Conservation (phyloP, 2,329 filamentous ascomycete genomes). For the Aureobasidium pullulans region DNA sequence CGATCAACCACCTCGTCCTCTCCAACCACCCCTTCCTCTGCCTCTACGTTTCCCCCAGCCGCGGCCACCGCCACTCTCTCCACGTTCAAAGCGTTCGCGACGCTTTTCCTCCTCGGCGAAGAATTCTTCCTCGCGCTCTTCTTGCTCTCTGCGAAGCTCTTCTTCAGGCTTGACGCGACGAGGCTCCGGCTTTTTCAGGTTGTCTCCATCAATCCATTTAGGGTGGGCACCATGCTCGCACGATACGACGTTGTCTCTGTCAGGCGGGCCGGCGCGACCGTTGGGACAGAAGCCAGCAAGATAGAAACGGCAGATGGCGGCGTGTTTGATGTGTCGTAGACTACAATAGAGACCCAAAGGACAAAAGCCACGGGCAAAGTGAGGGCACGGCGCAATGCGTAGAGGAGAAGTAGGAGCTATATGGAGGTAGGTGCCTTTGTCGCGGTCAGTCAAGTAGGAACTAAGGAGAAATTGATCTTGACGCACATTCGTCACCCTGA, state of each 20-base stretch:
- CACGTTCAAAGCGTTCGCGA: slow-evolving; percentile 37
- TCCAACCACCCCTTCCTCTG: slow-evolving; percentile 35
- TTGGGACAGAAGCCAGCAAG: slow-evolving; percentile 93
- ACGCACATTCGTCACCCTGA: slow-evolving; percentile 88
- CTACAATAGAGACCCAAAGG: slow-evolving; percentile 79
- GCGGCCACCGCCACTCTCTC: slow-evolving; percentile 31
- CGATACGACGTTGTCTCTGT: slow-evolving; percentile 32
- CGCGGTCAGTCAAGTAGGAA: slow-evolving; percentile 48
- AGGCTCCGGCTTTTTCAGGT: slow-evolving; percentile 53
- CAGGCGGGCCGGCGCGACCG: slow-evolving; percentile 39
- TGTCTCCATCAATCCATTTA: slow-evolving; percentile 62
- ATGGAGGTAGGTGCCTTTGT: slow-evolving; percentile 27
- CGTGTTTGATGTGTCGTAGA: slow-evolving; percentile 77
- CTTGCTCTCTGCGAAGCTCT: slow-evolving; percentile 58
- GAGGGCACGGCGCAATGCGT: slow-evolving; percentile 63
- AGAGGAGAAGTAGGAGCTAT: slow-evolving; percentile 58
- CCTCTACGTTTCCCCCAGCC: slow-evolving; percentile 40
- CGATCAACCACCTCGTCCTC: slow-evolving; percentile 9
- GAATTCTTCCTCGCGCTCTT: slow-evolving; percentile 47
- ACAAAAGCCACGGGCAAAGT: slow-evolving; percentile 89
- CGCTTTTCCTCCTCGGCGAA: slow-evolving; percentile 47
- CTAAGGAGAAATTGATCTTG: slow-evolving; percentile 58
- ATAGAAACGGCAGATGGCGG: slow-evolving; percentile 72
- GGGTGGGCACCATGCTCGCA: slow-evolving; percentile 81
- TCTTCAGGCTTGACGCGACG: slow-evolving; percentile 65